Percentiles rank a stretch among this genome's conserved stretches.
phyloP scores from a whole-genome alignment of 352 stramenopile species.

The Pythium inflatum region DNA sequence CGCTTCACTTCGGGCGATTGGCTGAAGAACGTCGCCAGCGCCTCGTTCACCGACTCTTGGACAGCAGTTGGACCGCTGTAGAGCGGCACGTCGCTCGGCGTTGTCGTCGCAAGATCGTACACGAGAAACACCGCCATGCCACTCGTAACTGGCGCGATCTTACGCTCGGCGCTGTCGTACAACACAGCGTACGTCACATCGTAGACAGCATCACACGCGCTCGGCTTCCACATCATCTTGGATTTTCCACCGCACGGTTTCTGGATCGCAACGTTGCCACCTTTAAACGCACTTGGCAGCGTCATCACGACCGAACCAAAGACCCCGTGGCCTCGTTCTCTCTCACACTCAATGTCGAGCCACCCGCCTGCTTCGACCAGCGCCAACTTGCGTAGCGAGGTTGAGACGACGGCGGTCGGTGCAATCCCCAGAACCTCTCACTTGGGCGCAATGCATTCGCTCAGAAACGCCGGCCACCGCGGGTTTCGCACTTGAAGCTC shows the following conservation, averaged over 20 bases:
- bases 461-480: neutral
- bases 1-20: too few relatives aligned
- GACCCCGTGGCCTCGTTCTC: constrained; percentile 47
- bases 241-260: neutral
- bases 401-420: neutral
- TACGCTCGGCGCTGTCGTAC: neutral
- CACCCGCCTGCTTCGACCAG: constrained; percentile 33
- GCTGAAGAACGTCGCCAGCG: too few relatives aligned
- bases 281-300: constrained; percentile 33
- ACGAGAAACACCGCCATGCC: neutral
- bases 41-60: too few relatives aligned
- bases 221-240: neutral
- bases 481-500: neutral
- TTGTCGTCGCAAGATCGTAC: neutral
- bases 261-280: constrained; percentile 20
- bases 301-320: constrained; percentile 48
- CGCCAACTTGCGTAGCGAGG: constrained; percentile 44
- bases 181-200: neutral
- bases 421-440: constrained; percentile 9
- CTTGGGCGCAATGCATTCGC: neutral
- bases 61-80: too few relatives aligned
- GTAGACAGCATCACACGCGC: neutral
- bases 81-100: neutral
- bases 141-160: neutral
- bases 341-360: constrained; percentile 9